Conservation (phyloP, 2,329 filamentous ascomycete species). For the Cytospora chrysosperma region DNA sequence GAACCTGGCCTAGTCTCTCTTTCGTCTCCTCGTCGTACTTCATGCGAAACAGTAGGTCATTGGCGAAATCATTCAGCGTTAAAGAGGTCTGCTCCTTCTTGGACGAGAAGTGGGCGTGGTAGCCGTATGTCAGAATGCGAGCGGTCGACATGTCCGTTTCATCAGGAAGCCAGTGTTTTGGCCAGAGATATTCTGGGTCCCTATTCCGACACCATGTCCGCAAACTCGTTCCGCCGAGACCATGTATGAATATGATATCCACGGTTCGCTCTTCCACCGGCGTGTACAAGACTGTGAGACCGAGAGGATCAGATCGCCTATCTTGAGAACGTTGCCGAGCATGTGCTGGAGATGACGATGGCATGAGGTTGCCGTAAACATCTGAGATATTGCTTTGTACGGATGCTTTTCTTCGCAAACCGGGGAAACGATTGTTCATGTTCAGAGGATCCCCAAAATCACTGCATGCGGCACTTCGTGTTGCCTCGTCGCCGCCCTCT, state of each 20-base stretch:
- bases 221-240: slow-evolving; percentile 28
- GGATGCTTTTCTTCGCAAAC: slow-evolving; percentile 6
- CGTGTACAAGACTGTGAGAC: slow-evolving; percentile 23
- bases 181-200: slow-evolving; percentile 27
- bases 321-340: slow-evolving; percentile 12
- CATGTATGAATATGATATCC: slow-evolving; percentile 32
- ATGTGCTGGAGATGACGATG: background rate
- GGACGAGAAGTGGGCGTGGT: slow-evolving; percentile 28
- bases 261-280: slow-evolving; percentile 19
- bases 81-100: slow-evolving; percentile 20
- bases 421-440: slow-evolving; percentile 7
- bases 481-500: background rate
- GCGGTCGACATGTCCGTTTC: slow-evolving; percentile 24
- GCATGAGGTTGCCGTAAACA: slow-evolving; percentile 12
- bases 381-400: slow-evolving; percentile 13
- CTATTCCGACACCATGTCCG: slow-evolving; percentile 28
- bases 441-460: slow-evolving; percentile 12
- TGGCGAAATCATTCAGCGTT: slow-evolving; percentile 29
- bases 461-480: background rate
- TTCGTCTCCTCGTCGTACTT: slow-evolving; percentile 25
- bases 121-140: slow-evolving; percentile 29
- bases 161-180: slow-evolving; percentile 26
- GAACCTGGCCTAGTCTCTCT: slow-evolving; percentile 25
- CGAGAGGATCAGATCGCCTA: slow-evolving; percentile 22
- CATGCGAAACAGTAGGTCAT: slow-evolving; percentile 29